Base-by-base conservation (phyloP, 257 asterid species). In the Forsythia suspensa region DNA sequence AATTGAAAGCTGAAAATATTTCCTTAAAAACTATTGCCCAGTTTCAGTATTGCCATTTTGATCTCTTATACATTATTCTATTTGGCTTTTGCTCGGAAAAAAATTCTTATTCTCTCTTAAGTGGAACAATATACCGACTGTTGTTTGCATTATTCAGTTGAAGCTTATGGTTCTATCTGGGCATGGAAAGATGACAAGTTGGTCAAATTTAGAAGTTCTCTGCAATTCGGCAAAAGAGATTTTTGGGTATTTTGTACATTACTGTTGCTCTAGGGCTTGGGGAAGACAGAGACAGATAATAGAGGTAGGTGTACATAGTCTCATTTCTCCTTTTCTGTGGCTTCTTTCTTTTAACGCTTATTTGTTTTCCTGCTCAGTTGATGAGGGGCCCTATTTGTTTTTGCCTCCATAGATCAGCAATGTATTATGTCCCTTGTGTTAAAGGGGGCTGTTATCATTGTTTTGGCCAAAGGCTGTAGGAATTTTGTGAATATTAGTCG, bases 261-360 rank as follows among this genome's bases (percentile, higher is more conserved):
- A 83, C 71, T 81, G 68, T 82, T 78, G 73, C 84, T 80, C 78
- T 81, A 66, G 88, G 84, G 85, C 68, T 73, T 65, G 8, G 71
- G 86, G 87, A 88, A 86, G 87, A 74, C 84, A 76, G 91, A 81
- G 90, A 83, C 79, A 67, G 72, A 83, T 80, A 57, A 59, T 82
- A 88, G 93, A 88, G 90, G 85, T 90, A 90, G 83, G 81, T 91
- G 98, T 95, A 93, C 90, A 95, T 90, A 82, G 83, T 91, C 85
- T 83, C 82, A 38, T 79, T 80, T 90, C 88, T 84, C 84, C 84
- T 51, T 11, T 63, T 81, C 83, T 72, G 78, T 76, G 18, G 52
- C 71, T 79, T 41, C 38, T 78, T 66, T 44, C 76, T 37, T 82
- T 38, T 65, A 76, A 76, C 75, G 72, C 42, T 52, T 7, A 67